Evolutionary conservation across 306 rosid species (phyloP).

Genomic region (Vigna hirtella): DNA sequence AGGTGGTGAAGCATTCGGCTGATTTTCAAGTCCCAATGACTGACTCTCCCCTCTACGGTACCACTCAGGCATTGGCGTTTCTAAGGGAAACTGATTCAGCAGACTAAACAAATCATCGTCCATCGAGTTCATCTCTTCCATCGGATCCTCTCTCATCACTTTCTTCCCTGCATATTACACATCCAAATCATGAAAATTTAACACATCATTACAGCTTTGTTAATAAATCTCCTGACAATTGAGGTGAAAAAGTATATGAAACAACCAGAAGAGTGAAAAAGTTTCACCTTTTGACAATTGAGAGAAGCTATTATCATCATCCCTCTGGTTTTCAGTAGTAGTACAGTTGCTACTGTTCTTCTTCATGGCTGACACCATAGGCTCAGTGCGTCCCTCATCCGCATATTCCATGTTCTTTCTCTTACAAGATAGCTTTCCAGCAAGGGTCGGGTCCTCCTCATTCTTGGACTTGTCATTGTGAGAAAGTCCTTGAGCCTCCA

Average conservation of each 20-base stretch:
- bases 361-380: slow-evolving; percentile 46
- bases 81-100: slow-evolving; percentile 58
- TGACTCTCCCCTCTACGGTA: slow-evolving; percentile 46
- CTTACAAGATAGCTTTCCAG: slow-evolving; percentile 33
- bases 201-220: too few species aligned
- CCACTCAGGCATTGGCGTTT: slow-evolving; percentile 67
- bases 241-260: background rate
- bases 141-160: slow-evolving; percentile 44
- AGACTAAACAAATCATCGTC: slow-evolving; percentile 79
- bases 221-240: too few species aligned
- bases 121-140: slow-evolving; percentile 59
- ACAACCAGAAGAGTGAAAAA: background rate
- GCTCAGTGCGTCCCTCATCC: slow-evolving; percentile 41
- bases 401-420: slow-evolving; percentile 50
- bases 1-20: slow-evolving; percentile 19
- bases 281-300: slow-evolving; percentile 57
- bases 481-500: slow-evolving; percentile 52
- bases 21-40: slow-evolving; percentile 41
- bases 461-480: slow-evolving; percentile 46
- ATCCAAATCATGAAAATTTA: background rate
- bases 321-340: slow-evolving; percentile 49
- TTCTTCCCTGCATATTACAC: slow-evolving; percentile 49
- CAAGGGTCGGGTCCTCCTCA: slow-evolving; percentile 37
- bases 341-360: slow-evolving; percentile 36
- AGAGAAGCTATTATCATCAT: slow-evolving; percentile 50